Evolutionary conservation across 495 filamentous ascomycete species (phyloP), one percentile per base, ranked within the genome.

Genomic region (Rostrohypoxylon terebratum): DNA sequence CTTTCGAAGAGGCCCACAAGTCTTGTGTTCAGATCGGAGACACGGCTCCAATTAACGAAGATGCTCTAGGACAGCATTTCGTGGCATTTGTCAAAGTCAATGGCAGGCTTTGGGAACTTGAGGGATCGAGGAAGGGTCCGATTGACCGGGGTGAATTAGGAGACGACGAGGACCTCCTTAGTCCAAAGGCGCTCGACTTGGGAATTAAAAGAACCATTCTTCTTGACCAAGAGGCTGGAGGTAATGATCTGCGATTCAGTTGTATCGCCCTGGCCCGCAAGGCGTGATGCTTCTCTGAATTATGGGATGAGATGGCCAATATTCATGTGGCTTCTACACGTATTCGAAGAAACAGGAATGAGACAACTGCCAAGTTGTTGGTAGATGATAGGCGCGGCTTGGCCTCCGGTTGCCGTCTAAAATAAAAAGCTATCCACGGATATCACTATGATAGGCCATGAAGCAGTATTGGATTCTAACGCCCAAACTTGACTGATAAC

Each of bases 71-170:
- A 33, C 82, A 87, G 73, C 92, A 96, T 77, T 95, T 92, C 77
- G 89, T 96, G 63, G 88, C 88, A 6, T 94, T 94, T 80, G 90
- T 94, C 13, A 92, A 90, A 79, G 82, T 66, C 1, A 87, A 90
- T 76, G 88, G 89, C n/a, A 86, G 85, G 69, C 79, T 96, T 47
- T 96, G 92, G 88, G 93, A 95, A 82, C 78, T 97, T 68, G 92
- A 95, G 78, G 92, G 93, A 6, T 69, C 72, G 64, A 75, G 92
- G 66, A 90, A 90, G 67, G 93, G 93, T 0, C 93, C 93, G 3
- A 63, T 96, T 31, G 84, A 91, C 34, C 82, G 91, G n/a, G 93
- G 93, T 1, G 68, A 70, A 11, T 77, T 96, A 7, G 82, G 63
- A 1, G 83, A 83, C 2, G 87, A 83, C 2, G 91, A 92, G 20